Evolutionary conservation across 1,284 basidiomycete genomes (phyloP), one percentile per base, ranked within the genome.

Genomic region (Moniliophthora roreri): DNA sequence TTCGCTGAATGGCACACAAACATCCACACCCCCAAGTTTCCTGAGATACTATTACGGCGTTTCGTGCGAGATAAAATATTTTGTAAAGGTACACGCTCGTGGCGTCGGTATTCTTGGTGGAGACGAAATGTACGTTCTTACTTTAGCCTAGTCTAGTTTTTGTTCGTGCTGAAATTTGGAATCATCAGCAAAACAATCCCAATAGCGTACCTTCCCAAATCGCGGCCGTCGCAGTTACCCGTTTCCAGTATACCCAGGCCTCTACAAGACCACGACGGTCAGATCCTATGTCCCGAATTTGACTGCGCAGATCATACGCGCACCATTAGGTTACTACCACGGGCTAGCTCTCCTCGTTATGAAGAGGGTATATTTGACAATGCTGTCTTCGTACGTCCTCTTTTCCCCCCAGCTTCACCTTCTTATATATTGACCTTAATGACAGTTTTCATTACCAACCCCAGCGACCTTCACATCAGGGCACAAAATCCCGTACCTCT

Each of bases 41-140:
- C 24, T 32, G 26, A 11, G 24, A 28, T 46, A 46, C 26, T 23
- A 46, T 7, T 26, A 23, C n/a, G 44, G 44, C 5, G 9, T 32
- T n/a, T 13, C 11, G 4, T 46, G 24, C 18, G 44, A 46, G 13
- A 32, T 46, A 15, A 32, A 23, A 13, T 46, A 46, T 28, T 24
- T 13, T 6, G 44, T 46, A 9, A 46, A 46, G 26, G 18, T 46
- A 3, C 44, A 16, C 16, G n/a, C n/a, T n/a, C n/a, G n/a, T n/a
- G n/a, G n/a, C n/a, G n/a, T n/a, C n/a, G n/a, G n/a, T n/a, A n/a
- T n/a, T n/a, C n/a, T n/a, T n/a, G 26, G 26, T 10, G 24, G 26
- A 9, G 44, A 46, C 24, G 44, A 46, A 32, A 46, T 24, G 44
- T 46, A n/a, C 26, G 44, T 32, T 32, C n/a, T n/a, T n/a, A n/a